Conservation (phyloP, 306 rosid genomes). For the Prunus salicina region DNA sequence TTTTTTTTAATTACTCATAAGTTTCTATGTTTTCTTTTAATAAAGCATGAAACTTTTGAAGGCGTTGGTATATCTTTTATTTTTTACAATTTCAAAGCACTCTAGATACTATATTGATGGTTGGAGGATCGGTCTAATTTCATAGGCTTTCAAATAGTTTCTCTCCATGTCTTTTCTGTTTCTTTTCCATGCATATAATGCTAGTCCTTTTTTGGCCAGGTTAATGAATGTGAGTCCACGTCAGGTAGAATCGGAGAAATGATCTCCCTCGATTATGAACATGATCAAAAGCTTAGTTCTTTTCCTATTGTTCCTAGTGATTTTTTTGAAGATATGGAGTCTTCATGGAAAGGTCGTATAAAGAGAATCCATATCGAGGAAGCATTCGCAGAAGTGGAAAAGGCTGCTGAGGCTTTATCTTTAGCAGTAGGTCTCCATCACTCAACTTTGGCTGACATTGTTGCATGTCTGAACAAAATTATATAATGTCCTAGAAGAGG, state of each 20-base stretch:
- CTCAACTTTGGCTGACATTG: conserved; percentile 9
- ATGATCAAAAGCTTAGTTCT: conserved; percentile 62
- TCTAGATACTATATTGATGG: no score
- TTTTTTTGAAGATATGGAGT: conserved; percentile 92
- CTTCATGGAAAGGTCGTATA: conserved; percentile 84
- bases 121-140: background rate
- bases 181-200: conserved; percentile 4
- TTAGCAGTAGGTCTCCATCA: conserved; percentile 59
- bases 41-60: background rate
- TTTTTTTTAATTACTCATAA: no score
- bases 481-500: background rate
- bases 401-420: conserved; percentile 72
- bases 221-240: conserved; percentile 64
- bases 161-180: background rate
- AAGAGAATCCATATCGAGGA: conserved; percentile 75
- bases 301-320: conserved; percentile 63
- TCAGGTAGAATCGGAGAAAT: conserved; percentile 63
- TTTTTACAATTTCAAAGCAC: background rate
- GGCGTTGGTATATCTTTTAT: background rate
- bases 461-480: background rate
- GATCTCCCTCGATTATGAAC: conserved; percentile 67
- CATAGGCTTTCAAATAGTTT: background rate
- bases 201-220: conserved; percentile 40
- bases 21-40: background rate
- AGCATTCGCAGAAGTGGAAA: conserved; percentile 57